phyloP scores from a whole-genome alignment of 441 rosid genomes.

The Euphorbia schlechtendalii region DNA sequence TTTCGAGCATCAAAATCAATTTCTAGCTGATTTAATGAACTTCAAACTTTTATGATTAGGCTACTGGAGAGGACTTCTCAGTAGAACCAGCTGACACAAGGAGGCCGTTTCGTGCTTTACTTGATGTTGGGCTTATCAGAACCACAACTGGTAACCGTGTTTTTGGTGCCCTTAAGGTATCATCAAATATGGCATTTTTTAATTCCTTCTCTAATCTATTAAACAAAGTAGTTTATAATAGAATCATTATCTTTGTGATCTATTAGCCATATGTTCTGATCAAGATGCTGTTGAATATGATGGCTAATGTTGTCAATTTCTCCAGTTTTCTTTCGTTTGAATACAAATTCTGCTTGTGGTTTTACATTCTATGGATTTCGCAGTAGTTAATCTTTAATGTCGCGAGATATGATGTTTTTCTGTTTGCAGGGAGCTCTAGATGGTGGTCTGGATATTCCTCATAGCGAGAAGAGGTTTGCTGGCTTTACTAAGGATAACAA shows the following conservation, averaged over 20 bases:
- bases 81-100: constrained; percentile 79
- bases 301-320: neutral
- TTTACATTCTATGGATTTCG: neutral
- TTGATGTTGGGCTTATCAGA: constrained; percentile 82
- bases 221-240: neutral
- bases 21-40: neutral
- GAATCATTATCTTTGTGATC: neutral
- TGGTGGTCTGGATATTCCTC: constrained; percentile 91
- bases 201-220: neutral
- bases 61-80: constrained; percentile 85
- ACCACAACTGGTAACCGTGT: constrained; percentile 92
- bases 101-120: constrained; percentile 96
- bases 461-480: constrained; percentile 90
- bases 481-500: constrained; percentile 72
- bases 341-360: neutral
- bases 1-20: no score
- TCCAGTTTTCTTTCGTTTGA: neutral
- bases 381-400: neutral
- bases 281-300: neutral
- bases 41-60: constrained; percentile 29
- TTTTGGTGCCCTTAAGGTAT: constrained; percentile 86
- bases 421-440: constrained; percentile 73
- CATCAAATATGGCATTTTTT: neutral
- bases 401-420: neutral
- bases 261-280: neutral